Evolutionary conservation across 768 basidiomycete species (phyloP).

Genomic region (Boletus bicolor): DNA sequence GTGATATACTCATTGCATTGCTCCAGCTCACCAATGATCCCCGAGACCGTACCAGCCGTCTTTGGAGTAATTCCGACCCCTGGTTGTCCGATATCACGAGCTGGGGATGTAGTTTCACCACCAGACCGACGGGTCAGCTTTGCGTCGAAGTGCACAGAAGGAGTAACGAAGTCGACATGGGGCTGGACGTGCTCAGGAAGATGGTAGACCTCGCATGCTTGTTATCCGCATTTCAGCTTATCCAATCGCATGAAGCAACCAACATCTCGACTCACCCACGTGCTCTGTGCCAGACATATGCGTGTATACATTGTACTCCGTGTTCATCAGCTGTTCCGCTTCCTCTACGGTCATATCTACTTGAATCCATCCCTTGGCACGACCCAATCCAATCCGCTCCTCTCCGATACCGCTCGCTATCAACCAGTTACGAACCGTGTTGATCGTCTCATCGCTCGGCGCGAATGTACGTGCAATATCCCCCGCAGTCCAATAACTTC

Average conservation of each 20-base stretch:
- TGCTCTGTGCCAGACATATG: constrained; percentile 28
- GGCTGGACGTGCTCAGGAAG: constrained; percentile 29
- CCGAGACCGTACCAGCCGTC: constrained; percentile 11
- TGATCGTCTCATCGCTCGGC: constrained; percentile 22
- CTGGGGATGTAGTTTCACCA: neutral
- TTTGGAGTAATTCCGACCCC: constrained; percentile 12
- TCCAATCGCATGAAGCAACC: neutral
- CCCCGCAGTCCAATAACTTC: constrained; percentile 31
- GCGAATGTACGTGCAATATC: constrained; percentile 28
- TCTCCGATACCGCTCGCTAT: constrained; percentile 21
- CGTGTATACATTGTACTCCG: constrained; percentile 31
- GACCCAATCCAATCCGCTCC: constrained; percentile 16
- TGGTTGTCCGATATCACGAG: constrained; percentile 16
- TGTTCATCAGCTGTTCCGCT: constrained; percentile 32
- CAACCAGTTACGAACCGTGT: constrained; percentile 29
- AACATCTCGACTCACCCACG: constrained; percentile 19
- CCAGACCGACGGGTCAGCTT: constrained; percentile 19
- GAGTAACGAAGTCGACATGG: constrained; percentile 36
- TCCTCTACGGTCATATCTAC: constrained; percentile 29
- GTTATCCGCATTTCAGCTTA: neutral
- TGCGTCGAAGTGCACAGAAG: constrained; percentile 34
- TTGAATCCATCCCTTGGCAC: constrained; percentile 26
- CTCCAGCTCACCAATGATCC: constrained; percentile 10
- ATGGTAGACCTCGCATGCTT: constrained; percentile 33
- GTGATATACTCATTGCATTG: constrained; percentile 30